Base-by-base conservation (phyloP, 2,329 filamentous ascomycete species). In the Colletotrichum coccodes region DNA sequence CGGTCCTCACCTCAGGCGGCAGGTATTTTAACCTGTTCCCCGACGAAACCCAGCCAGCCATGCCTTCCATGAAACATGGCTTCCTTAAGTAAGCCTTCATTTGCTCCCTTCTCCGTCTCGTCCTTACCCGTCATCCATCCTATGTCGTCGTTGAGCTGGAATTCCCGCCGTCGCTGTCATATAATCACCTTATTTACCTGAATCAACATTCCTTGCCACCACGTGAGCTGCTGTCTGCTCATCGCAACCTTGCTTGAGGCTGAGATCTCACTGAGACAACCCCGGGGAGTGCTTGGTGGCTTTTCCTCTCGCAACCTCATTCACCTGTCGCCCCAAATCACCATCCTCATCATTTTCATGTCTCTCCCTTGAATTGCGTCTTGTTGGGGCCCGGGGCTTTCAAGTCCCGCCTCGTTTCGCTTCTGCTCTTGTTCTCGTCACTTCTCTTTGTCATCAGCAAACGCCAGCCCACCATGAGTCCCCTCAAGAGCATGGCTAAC, bases 401-500 rank as follows among this genome's bases (percentile, higher is more conserved):
- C 30, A 38, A 56, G 49, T 54, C 18, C 66, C 47, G 53, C 38
- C 53, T 68, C 28, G 26, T 38, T 56, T 60, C 56, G 32, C 40
- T 49, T 50, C 34, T 56, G n/a, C 18, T 50, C 21, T 9, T 53
- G 30, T 34, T 54, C 21, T 42, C 36, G 14, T 26, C 21, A 54
- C 30, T 60, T 30, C 14, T 34, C 28, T 30, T 34, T 21, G 53
- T 44, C 16, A 30, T 44, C 58, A 49, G 32, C 42, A 32, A 53
- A 30, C 23, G n/a, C 38, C 38, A 34, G 54, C 40, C 26, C 61
- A 65, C 23, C 34, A 68, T 68, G 66, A 68, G 66, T 60, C 66
- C 66, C 23, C 61, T 68, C 49, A 68, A 68, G 54, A 68, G 66
- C 61, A 65, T 70, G 44, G 67, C 86, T 89, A 82, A 89, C 81